Conservation (phyloP, 2,329 filamentous ascomycete genomes). For the Diaporthe citrichinensis region DNA sequence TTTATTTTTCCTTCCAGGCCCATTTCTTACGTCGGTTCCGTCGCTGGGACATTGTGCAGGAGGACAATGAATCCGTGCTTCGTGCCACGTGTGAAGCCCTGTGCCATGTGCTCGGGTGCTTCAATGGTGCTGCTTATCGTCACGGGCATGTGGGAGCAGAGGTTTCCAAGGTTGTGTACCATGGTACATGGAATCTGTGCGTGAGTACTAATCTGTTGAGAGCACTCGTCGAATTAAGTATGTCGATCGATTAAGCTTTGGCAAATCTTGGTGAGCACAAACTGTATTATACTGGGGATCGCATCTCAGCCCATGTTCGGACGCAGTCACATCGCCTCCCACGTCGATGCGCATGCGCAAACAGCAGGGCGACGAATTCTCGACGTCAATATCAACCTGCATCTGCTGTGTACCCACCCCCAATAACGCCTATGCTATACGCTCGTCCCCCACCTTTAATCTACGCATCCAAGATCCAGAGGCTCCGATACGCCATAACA, state of each 20-base stretch:
- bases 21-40: background rate
- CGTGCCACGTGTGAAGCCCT: slow-evolving; percentile 69
- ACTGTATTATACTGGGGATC: background rate
- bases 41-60: background rate
- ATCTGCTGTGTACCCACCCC: slow-evolving; percentile 21
- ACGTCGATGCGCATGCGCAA: background rate
- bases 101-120: slow-evolving; percentile 62
- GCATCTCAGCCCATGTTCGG: slow-evolving; percentile 9
- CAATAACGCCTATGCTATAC: slow-evolving; percentile 7
- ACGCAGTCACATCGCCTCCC: slow-evolving; percentile 7
- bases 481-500: background rate
- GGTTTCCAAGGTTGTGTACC: slow-evolving; percentile 55
- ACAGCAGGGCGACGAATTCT: background rate
- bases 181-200: slow-evolving; percentile 53
- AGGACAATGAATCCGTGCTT: slow-evolving; percentile 56
- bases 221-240: background rate
- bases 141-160: slow-evolving; percentile 56
- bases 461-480: background rate
- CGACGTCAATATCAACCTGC: slow-evolving; percentile 12
- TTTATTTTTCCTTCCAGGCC: background rate
- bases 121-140: slow-evolving; percentile 60
- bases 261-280: background rate
- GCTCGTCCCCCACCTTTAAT: background rate
- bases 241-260: background rate
- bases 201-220: slow-evolving; percentile 57